Percentiles rank a stretch among this genome's conserved stretches.
phyloP scores from a whole-genome alignment of 192 early-diverging fungal species.

The Backusella mclennaniae region DNA sequence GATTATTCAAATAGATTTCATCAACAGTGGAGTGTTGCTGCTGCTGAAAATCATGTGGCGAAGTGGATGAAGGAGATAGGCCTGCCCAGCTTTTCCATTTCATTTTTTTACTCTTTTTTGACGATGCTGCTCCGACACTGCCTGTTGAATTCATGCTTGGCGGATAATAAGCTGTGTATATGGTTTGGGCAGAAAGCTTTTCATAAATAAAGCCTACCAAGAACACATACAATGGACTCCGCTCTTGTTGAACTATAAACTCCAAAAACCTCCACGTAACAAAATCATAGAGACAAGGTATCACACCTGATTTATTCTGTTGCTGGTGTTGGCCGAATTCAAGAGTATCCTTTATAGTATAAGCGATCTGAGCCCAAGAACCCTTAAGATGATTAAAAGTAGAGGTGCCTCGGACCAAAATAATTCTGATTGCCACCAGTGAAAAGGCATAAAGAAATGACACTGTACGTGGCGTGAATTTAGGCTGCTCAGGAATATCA shows the following conservation, averaged over 20 bases:
- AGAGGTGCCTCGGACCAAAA: conserved; percentile 46
- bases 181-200: conserved; percentile 17
- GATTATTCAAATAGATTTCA: not conserved
- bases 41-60: not conserved
- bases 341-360: conserved; percentile 38
- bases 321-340: conserved; percentile 34
- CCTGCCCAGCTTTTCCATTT: conserved; percentile 52
- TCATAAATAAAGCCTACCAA: conserved; percentile 46
- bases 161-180: not conserved
- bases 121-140: not conserved
- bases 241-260: conserved; percentile 45
- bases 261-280: conserved; percentile 53
- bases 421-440: conserved; percentile 52
- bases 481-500: conserved; percentile 10
- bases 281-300: conserved; percentile 33
- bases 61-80: not conserved
- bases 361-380: conserved; percentile 41
- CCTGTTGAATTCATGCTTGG: not conserved
- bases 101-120: not conserved
- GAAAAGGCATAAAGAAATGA: conserved; percentile 39
- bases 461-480: conserved; percentile 14
- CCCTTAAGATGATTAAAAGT: conserved; percentile 43
- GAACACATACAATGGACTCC: conserved; percentile 42
- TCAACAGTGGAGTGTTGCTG: not conserved
- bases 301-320: not conserved